phyloP scores from a whole-genome alignment of 345 rosid genomes.

The Alliaria petiolata region DNA sequence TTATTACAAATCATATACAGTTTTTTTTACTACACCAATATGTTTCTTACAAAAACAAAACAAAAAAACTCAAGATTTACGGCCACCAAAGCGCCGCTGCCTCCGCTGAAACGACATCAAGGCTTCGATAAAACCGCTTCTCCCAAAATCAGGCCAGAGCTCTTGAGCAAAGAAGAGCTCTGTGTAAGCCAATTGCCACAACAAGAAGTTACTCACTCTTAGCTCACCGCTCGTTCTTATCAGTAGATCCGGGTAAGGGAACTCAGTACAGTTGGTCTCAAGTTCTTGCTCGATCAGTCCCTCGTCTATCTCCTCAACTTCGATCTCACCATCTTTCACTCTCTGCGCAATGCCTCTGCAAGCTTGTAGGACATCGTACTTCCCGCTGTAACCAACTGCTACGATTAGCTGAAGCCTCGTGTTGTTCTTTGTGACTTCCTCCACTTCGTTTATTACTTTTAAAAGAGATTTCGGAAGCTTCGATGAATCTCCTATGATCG shows the following conservation, averaged over 20 bases:
- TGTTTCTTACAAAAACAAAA: no score
- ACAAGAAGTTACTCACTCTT: slow-evolving; percentile 74
- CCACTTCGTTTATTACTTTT: slow-evolving; percentile 36
- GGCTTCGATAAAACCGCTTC: slow-evolving; percentile 52
- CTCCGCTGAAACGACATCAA: slow-evolving; percentile 63
- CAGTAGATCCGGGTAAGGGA: slow-evolving; percentile 63
- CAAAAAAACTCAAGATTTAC: slow-evolving; percentile 29
- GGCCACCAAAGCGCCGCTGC: slow-evolving; percentile 63
- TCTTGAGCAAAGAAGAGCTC: slow-evolving; percentile 63
- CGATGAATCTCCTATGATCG: slow-evolving; percentile 62
- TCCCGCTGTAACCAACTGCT: slow-evolving; percentile 80
- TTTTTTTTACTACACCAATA: not conserved
- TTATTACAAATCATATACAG: slow-evolving; percentile 19
- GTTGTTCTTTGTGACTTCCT: slow-evolving; percentile 47
- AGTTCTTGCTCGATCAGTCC: slow-evolving; percentile 56
- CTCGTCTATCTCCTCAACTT: slow-evolving; percentile 53
- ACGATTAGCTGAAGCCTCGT: slow-evolving; percentile 55
- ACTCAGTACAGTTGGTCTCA: slow-evolving; percentile 57
- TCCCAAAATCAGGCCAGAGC: slow-evolving; percentile 83
- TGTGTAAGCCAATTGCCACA: slow-evolving; percentile 82
- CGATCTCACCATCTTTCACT: slow-evolving; percentile 46
- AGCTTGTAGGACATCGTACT: slow-evolving; percentile 63
- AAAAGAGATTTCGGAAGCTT: slow-evolving; percentile 48
- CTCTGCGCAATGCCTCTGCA: slow-evolving; percentile 55
- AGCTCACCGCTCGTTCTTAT: slow-evolving; percentile 81